A percentile compares a stretch with the other conserved stretches of the same genome.
Conservation (phyloP, 176 grass and related monocot genomes). For the Triticum timopheevii region DNA sequence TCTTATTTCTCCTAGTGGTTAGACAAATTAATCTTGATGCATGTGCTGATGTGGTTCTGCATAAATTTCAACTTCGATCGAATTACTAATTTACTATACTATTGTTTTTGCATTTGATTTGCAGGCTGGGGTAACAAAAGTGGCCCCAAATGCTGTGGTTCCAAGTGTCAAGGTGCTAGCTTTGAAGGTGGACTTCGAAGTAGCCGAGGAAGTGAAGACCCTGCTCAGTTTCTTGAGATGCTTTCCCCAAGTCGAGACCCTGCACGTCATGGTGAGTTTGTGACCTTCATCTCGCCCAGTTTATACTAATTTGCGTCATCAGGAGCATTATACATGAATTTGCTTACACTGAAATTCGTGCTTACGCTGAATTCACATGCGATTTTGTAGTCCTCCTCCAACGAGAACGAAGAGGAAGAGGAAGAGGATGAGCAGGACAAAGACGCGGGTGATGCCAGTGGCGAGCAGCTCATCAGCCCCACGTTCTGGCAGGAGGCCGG, state of each 20-base stretch:
- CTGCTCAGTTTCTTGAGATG: conserved; percentile 22
- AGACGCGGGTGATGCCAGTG: neutral
- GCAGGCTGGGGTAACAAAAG: conserved; percentile 12
- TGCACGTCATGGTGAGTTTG: conserved; percentile 25
- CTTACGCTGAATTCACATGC: neutral
- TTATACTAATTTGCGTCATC: no score
- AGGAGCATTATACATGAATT: neutral
- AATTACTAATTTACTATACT: neutral
- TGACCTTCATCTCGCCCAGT: neutral
- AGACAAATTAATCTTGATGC: neutral
- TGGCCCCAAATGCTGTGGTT: neutral
- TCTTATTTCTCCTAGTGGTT: neutral
- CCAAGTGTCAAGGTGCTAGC: conserved; percentile 27
- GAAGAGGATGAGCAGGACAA: neutral
- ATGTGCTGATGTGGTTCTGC: neutral
- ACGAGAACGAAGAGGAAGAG: neutral
- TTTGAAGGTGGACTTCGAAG: conserved; percentile 16
- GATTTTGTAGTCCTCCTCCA: conserved; percentile 22
- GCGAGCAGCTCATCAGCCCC: neutral
- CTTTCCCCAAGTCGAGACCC: conserved; percentile 32
- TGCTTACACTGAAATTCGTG: neutral
- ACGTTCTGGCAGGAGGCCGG: conserved; percentile 1
- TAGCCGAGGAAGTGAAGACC: neutral
- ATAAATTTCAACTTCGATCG: neutral
- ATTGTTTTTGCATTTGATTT: neutral